phyloP scores from a whole-genome alignment of 495 filamentous ascomycete genomes.

The Delitschia confertaspora region DNA sequence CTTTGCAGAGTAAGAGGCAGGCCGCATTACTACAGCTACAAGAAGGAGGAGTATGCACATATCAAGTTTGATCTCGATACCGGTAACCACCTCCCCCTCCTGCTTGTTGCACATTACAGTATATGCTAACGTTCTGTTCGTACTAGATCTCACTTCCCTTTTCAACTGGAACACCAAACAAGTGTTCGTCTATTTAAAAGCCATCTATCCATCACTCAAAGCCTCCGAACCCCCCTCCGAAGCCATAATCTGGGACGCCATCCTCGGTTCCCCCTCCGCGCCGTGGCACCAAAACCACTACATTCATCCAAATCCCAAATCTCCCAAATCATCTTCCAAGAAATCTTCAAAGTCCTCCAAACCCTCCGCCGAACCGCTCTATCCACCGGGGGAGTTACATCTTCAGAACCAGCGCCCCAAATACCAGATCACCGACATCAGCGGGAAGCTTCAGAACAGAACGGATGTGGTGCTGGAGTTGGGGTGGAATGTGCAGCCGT shows the following conservation, averaged over 20 bases:
- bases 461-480: conserved; percentile 68
- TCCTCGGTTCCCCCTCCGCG: conserved; percentile 65
- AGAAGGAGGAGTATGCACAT: conserved; percentile 89
- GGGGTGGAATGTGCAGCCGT: conserved; percentile 95
- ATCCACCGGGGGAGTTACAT: conserved; percentile 52
- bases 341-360: conserved; percentile 11
- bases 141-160: conserved; percentile 68
- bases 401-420: conserved; percentile 78
- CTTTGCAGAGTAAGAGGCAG: conserved; percentile 70
- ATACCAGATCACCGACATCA: conserved; percentile 87
- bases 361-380: conserved; percentile 1
- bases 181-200: conserved; percentile 89
- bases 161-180: conserved; percentile 99
- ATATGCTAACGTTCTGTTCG: conserved; percentile 15
- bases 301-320: conserved; percentile 35
- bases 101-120: no score
- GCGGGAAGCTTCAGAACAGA: conserved; percentile 58
- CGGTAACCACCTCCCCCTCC: conserved; percentile 34
- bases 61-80: conserved; percentile 86
- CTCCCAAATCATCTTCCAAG: conserved; percentile 20
- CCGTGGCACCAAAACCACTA: conserved; percentile 44
- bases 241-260: conserved; percentile 90
- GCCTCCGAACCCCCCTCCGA: conserved; percentile 46
- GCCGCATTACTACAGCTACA: conserved; percentile 85
- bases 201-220: conserved; percentile 61